A percentile compares a stretch with the other conserved stretches of the same genome.
Conservation (phyloP, 139 green algal genomes). For the Chlorella vulgaris region DNA sequence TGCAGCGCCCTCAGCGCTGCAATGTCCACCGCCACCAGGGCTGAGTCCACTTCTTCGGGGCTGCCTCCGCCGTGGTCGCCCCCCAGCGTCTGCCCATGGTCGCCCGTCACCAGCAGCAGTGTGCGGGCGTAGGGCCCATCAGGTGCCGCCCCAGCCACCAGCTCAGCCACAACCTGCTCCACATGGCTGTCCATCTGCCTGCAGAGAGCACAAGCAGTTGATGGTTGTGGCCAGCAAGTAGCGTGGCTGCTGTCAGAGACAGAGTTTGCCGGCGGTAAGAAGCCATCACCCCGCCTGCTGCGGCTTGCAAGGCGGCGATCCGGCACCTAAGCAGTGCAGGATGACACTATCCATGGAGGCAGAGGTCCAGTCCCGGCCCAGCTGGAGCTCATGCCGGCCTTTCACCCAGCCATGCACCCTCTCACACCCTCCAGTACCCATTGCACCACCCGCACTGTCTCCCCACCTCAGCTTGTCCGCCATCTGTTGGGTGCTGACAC, state of each 20-base stretch:
- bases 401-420: not conserved
- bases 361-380: too few relatives aligned
- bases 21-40: slow-evolving; percentile 74
- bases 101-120: slow-evolving; percentile 91
- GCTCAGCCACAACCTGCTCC: slow-evolving; percentile 46
- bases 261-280: too few relatives aligned
- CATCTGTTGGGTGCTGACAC: slow-evolving; percentile 76
- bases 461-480: slow-evolving; percentile 72
- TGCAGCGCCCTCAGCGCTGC: slow-evolving; percentile 18
- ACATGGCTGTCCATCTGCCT: slow-evolving; percentile 82
- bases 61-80: slow-evolving; percentile 95
- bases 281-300: too few relatives aligned
- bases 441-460: not conserved
- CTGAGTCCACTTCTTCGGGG: slow-evolving; percentile 79
- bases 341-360: too few relatives aligned
- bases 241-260: too few relatives aligned
- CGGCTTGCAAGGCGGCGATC: too few relatives aligned
- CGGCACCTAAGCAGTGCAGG: too few relatives aligned
- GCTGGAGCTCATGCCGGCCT: not conserved
- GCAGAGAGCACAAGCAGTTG: not conserved
- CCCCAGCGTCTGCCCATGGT: slow-evolving; percentile 90
- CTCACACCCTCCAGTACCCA: not conserved
- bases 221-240: not conserved
- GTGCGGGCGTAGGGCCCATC: slow-evolving; percentile 62
- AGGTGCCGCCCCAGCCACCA: slow-evolving; percentile 47